Conservation (phyloP, 371 early-diverging fungal species). For the Capillidium rhysosporum region DNA sequence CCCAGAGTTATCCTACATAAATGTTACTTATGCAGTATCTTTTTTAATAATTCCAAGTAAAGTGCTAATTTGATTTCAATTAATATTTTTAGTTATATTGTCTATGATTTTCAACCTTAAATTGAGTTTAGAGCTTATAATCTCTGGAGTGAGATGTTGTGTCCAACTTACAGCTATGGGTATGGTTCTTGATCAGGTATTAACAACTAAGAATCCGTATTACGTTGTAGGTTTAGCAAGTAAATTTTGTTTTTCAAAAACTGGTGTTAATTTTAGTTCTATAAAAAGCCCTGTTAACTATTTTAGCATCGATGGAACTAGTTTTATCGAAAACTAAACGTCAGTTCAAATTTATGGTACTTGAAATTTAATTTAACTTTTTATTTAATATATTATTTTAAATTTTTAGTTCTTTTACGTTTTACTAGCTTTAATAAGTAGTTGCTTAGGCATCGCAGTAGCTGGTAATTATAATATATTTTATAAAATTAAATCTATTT, state of each 20-base stretch:
- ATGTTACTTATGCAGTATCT: background rate
- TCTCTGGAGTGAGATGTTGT: constrained; percentile 32
- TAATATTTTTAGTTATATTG: constrained; percentile 1
- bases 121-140: constrained; percentile 16
- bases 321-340: constrained; percentile 8
- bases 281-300: constrained; percentile 2
- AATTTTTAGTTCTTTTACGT: constrained; percentile 7
- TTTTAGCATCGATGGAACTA: constrained; percentile 10
- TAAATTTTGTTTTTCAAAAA: background rate
- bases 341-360: constrained; percentile 10
- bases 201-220: constrained; percentile 8
- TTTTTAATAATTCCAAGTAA: background rate
- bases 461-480: constrained; percentile 6
- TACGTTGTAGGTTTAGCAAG: constrained; percentile 8
- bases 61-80: background rate
- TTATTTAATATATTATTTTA: background rate
- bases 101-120: background rate
- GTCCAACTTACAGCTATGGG: constrained; percentile 39
- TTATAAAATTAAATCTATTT: background rate
- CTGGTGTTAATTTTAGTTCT: background rate
- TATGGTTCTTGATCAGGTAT: constrained; percentile 10
- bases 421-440: constrained; percentile 6
- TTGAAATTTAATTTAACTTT: background rate
- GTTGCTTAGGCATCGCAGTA: constrained; percentile 7
- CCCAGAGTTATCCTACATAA: background rate